phyloP scores from a whole-genome alignment of 768 basidiomycete genomes.

The Hypholoma sublateritium region DNA sequence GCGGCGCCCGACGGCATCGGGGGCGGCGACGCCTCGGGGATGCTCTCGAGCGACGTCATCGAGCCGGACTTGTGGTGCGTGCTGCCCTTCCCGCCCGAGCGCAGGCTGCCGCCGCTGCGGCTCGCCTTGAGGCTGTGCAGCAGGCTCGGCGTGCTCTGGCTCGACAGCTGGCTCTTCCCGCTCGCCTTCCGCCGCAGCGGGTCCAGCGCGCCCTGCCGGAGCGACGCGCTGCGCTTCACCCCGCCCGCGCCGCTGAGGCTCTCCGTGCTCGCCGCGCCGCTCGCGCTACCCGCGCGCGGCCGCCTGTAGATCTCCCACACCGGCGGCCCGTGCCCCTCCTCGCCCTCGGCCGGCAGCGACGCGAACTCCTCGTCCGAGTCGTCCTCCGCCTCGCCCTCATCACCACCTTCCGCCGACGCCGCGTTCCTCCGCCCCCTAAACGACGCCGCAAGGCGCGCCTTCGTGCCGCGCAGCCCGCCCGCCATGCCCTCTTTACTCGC shows the following conservation, averaged over 20 bases:
- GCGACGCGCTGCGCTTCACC: constrained; percentile 2
- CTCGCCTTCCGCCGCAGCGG: neutral
- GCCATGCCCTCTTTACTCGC: neutral
- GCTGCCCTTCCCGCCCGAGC: constrained; percentile 7
- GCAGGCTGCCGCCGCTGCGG: constrained; percentile 14
- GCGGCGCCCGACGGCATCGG: constrained; percentile 1
- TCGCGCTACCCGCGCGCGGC: constrained; percentile 2
- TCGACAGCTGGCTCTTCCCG: neutral
- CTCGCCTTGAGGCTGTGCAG: constrained; percentile 4
- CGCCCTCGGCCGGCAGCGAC: constrained; percentile 12
- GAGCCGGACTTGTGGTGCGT: constrained; percentile 18
- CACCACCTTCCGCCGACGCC: neutral
- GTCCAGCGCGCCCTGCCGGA: constrained; percentile 2
- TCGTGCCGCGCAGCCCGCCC: neutral
- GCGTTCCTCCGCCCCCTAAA: neutral
- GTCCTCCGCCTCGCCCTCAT: constrained; percentile 6
- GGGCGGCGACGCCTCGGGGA: constrained; percentile 18
- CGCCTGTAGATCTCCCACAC: constrained; percentile 3
- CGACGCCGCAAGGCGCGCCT: constrained; percentile 3
- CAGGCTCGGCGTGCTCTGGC: constrained; percentile 6
- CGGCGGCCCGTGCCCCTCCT: neutral
- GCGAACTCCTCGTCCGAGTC: constrained; percentile 21
- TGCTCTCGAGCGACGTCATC: constrained; percentile 23
- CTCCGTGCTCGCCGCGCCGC: neutral
- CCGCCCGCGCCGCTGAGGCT: neutral